Conservation (phyloP, 2,329 filamentous ascomycete genomes). For the Sordariomycetes sp. region DNA sequence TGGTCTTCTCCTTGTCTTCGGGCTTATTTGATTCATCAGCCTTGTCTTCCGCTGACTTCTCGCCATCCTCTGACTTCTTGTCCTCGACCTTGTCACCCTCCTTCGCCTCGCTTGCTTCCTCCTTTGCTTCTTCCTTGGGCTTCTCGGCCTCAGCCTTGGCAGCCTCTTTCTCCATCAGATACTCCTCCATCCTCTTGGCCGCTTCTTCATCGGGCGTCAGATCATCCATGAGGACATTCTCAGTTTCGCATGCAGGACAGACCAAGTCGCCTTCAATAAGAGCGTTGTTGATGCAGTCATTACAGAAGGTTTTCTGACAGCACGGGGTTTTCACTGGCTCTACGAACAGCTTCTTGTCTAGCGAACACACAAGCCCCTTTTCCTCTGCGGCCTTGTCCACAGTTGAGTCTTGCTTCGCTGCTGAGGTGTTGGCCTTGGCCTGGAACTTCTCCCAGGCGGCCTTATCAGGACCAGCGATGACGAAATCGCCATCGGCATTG, state of each 20-base stretch:
- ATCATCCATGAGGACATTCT: slow-evolving; percentile 89
- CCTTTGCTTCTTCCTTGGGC: slow-evolving; percentile 18
- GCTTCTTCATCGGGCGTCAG: slow-evolving; percentile 75
- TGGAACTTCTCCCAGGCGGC: slow-evolving; percentile 96
- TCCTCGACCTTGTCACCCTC: slow-evolving; percentile 27
- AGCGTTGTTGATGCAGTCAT: slow-evolving; percentile 98
- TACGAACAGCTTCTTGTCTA: slow-evolving; percentile 97
- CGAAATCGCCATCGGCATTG: slow-evolving; percentile 94
- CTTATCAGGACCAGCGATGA: slow-evolving; percentile 92
- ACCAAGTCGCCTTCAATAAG: slow-evolving; percentile 97
- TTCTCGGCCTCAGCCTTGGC: slow-evolving; percentile 21
- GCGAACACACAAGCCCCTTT: slow-evolving; percentile 80
- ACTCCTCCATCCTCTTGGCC: slow-evolving; percentile 69
- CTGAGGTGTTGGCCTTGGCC: slow-evolving; percentile 81
- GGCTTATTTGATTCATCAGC: slow-evolving; percentile 22
- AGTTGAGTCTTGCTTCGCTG: slow-evolving; percentile 66
- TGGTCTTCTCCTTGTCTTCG: slow-evolving; percentile 19
- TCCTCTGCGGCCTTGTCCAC: slow-evolving; percentile 83
- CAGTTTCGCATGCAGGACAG: slow-evolving; percentile 84
- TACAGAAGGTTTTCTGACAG: slow-evolving; percentile 97
- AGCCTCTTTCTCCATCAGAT: slow-evolving; percentile 47
- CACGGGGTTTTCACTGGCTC: slow-evolving; percentile 98
- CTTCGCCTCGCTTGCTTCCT: slow-evolving; percentile 6
- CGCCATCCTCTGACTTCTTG: neutral
- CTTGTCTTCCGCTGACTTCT: slow-evolving; percentile 14